Base-by-base conservation (phyloP, 164 flowering plant genomes). In the Magnolia sinica region DNA sequence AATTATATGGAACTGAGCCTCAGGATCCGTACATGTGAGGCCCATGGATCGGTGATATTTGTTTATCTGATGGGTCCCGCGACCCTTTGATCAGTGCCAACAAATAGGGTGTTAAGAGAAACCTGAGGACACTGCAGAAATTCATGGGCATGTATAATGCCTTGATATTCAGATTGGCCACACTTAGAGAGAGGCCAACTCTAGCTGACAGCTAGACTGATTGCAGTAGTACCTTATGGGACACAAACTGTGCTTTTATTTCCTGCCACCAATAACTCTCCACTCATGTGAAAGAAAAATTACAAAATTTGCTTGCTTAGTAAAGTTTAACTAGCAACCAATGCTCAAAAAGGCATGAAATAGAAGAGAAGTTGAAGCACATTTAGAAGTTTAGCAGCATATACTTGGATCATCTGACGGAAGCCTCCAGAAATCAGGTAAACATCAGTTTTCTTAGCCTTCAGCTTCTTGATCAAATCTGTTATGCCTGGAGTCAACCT, bases 331-430 rank as follows among this genome's bases (percentile, higher is more conserved):
- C 18, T 16, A 55, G 18, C 18, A 55, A 55, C 45, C 61, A 55
- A 55, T 16, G 0, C 70, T 50, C 27, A 16, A n/a, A 64, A 64
- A 50, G 70, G 45, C 11, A 72, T 50, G n/a, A 24, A 70, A 50
- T 13, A 37, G 52, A 19, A 64, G 70, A 14, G 8, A 66, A 66
- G 13, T 14, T 29, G 24, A 18, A 18, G 11, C 14, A 37, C 7
- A 4, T 7, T 71, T 8, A n/a, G 20, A 49, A 76, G 73, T 72
- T 64, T 31, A 68, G 73, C 19, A 58, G 29, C 86, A 74, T 91
- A 96, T 91, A 96, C 98, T 73, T 94, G 84, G 83, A 96, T 96
- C 98, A 96, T 96, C 84, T 96, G 99, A 71, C 98, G 94, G 74
- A 96, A 94, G 76, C 99, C 99, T 81, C 99, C 99, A 68, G 99